Evolutionary conservation across 2,329 filamentous ascomycete species (phyloP).

Genomic region (Calonectria naviculata): DNA sequence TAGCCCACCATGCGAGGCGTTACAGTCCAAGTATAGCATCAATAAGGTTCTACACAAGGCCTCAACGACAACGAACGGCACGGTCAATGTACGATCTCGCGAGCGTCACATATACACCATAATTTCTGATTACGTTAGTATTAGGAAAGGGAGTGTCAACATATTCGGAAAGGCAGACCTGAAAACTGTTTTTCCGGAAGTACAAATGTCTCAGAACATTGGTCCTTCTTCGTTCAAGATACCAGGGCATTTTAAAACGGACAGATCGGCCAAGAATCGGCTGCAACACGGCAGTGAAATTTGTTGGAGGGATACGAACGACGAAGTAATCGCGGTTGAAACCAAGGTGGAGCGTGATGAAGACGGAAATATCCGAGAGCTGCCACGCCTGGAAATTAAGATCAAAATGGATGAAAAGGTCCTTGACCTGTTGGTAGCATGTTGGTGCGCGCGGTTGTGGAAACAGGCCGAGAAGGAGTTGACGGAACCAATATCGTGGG

Average conservation of each 20-base stretch:
- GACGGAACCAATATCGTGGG: constrained; percentile 22
- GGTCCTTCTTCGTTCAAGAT: constrained; percentile 33
- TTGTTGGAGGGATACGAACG: constrained; percentile 37
- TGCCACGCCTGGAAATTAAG: constrained; percentile 39
- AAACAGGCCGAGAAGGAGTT: constrained; percentile 37
- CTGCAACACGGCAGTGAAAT: constrained; percentile 36
- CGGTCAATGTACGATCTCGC: constrained; percentile 29
- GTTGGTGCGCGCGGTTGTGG: constrained; percentile 44
- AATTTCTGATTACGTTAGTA: constrained; percentile 22
- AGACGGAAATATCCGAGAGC: constrained; percentile 23
- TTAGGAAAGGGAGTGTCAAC: constrained; percentile 6
- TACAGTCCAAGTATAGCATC: constrained; percentile 31
- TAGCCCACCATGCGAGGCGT: constrained; percentile 32
- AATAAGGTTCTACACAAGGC: constrained; percentile 41
- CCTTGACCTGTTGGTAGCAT: constrained; percentile 43
- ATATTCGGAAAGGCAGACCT: constrained; percentile 35
- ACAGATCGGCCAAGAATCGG: constrained; percentile 27
- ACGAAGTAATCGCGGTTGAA: constrained; percentile 37
- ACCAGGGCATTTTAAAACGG: constrained; percentile 35
- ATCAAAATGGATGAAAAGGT: constrained; percentile 33
- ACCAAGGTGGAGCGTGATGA: constrained; percentile 33
- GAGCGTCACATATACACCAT: constrained; percentile 45
- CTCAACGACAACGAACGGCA: constrained; percentile 9
- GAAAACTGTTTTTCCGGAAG: constrained; percentile 32
- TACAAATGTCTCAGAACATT: constrained; percentile 30